phyloP scores from a whole-genome alignment of 139 green algal genomes.

The Deuterostichococcus epilithicus region DNA sequence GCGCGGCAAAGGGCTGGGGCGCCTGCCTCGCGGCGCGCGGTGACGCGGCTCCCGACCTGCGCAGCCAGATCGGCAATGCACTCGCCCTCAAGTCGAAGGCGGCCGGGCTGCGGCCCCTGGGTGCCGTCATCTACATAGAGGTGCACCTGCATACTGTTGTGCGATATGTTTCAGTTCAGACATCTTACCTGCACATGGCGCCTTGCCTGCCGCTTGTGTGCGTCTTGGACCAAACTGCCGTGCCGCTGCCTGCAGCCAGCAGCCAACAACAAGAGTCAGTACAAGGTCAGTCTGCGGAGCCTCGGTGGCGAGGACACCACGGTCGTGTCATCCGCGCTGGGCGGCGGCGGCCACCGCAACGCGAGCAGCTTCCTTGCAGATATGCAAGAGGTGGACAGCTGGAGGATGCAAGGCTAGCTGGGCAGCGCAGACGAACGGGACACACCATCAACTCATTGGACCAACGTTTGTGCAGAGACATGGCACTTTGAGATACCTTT shows the following conservation, averaged over 20 bases:
- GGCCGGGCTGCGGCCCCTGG: slow-evolving; percentile 26
- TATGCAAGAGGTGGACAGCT: not conserved
- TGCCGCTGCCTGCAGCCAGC: slow-evolving; percentile 14
- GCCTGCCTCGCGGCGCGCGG: slow-evolving; percentile 31
- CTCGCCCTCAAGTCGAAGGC: slow-evolving; percentile 27
- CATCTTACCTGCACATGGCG: not conserved
- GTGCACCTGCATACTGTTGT: slow-evolving; percentile 2
- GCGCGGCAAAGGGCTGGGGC: slow-evolving; percentile 15
- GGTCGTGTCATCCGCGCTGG: slow-evolving; percentile 23
- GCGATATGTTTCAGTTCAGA: not conserved
- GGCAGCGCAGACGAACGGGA: no score
- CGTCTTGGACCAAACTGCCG: not conserved
- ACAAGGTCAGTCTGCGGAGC: slow-evolving; percentile 57
- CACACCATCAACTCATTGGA: no score
- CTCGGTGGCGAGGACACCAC: slow-evolving; percentile 42
- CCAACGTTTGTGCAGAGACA: not conserved
- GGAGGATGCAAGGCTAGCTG: no score
- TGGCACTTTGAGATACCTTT: not conserved
- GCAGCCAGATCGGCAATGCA: slow-evolving; percentile 50
- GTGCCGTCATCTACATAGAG: slow-evolving; percentile 34
- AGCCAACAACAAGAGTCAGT: slow-evolving; percentile 16
- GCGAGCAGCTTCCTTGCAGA: slow-evolving; percentile 32
- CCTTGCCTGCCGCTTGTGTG: not conserved
- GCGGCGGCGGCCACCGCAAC: slow-evolving; percentile 51
- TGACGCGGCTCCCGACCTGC: slow-evolving; percentile 14